Base-by-base conservation (phyloP, 1,139 yeast genomes). In the Magnusiomyces suaveolens region DNA sequence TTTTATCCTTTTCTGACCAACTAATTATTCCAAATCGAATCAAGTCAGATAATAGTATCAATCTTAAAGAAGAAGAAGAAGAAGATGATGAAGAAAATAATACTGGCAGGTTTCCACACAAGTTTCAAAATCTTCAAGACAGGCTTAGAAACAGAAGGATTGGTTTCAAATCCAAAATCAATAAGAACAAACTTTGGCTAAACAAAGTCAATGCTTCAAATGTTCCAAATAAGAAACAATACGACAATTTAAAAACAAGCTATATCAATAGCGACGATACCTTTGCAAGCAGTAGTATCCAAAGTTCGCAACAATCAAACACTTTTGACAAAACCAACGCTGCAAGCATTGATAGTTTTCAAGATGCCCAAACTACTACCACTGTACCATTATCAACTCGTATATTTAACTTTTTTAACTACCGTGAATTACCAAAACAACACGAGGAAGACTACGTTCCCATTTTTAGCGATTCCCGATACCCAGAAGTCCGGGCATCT, bases 401-500 rank as follows among this genome's bases (percentile, higher is more conserved):
- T 6, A 12, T 29, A 29, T 12, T 6, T 12, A 29, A 29, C 10
- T 29, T 29, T 29, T 29, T 29, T 29, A 12, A 29, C 6, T 6
- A 6, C 12, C 33, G 33, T 29, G 10, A 12, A 12, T 6, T 12
- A 29, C 6, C 6, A 29, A 29, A 29, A 12, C 33, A 29, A 29
- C 6, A 29, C 6, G 33, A 29, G 6, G 33, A 29, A 6, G 44
- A 41, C 10, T 6, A 21, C 25, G n/a, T n/a, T 2, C 44, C 44
- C 25, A 41, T 41, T 21, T 41, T 41, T 20, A n/a, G 16, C 8
- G 83, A 82, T 63, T 80, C 84, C 23, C 83, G 85, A 6, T 81
- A 80, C 64, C 81, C 86, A 0, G 87, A 83, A 65, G 88, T 83
- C 46, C 75, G 87, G 63, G 85, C 86, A 3, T 76, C 86, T 2